Base-by-base conservation (phyloP, 768 basidiomycete species). In the Suillus occidentalis region DNA sequence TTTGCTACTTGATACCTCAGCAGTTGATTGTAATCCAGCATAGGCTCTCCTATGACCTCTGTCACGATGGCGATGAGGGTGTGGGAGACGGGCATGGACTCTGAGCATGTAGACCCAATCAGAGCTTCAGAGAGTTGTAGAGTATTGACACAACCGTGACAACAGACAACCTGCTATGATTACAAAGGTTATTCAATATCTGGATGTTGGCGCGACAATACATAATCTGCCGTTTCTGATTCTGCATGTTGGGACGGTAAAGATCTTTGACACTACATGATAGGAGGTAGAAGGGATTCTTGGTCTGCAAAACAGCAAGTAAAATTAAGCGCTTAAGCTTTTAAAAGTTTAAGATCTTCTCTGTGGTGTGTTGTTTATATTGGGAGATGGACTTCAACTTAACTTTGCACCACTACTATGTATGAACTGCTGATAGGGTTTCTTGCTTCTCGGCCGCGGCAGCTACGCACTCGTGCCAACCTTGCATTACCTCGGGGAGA, bases 1-100 rank as follows among this genome's bases (percentile, higher is more conserved):
- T 80, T 72, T 78, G 81, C 72, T 89, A 88, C 79, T 77, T 53
- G 52, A 18, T 87, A 66, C 90, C 89, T 5, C 77, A 80, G 31
- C 86, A 89, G 66, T 67, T 89, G 53, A 71, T 78, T 61, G 81
- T 84, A 68, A 78, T 90, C 69, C 78, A 79, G 64, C 76, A 77
- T 18, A 82, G 89, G 25, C 80, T 83, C 49, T 76, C 82, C 60
- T 91, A 89, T 78, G 91, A 91, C 75, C 74, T 90, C 13, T 83
- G 83, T n/a, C n/a, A n/a, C n/a, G n/a, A n/a, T 72, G 89, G 88
- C 4, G 76, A 82, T 59, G 84, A 84, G 64, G 71, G 64, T 42
- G 64, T 78, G 67, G 69, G 78, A 71, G 55, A 61, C 28, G 56
- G 63, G 28, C 36, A 75, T 8, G 69, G 69, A 66, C 64, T 68